These are phyloP conservation scores for Physaria fendleri DNA, from an alignment of 345 rosid genomes.

Conservation along the genomic window DNA sequence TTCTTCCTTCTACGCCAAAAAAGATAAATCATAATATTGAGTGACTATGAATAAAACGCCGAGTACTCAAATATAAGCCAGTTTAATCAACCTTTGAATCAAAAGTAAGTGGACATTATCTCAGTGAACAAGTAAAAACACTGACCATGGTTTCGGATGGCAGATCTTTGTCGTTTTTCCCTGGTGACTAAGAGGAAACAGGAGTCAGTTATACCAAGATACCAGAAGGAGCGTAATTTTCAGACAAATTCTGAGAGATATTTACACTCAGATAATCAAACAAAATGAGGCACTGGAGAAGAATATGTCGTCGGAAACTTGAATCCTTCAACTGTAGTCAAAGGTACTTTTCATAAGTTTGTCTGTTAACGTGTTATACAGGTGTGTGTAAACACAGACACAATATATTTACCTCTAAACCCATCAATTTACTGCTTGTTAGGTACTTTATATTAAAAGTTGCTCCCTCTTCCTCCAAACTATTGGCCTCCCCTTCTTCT, in stretches of 20 bases:
- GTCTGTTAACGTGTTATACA: neutral
- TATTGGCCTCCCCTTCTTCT: conserved; percentile 90
- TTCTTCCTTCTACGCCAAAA: conserved; percentile 71
- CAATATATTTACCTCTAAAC: conserved; percentile 66
- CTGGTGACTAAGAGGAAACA: conserved; percentile 59
- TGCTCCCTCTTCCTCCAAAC: conserved; percentile 93
- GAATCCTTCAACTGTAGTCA: conserved; percentile 84
- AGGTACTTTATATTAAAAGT: conserved; percentile 88
- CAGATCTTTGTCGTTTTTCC: conserved; percentile 90
- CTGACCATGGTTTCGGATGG: conserved; percentile 94
- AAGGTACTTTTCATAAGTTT: conserved; percentile 1
- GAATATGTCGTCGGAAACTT: conserved; percentile 92
- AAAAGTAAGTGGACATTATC: conserved; percentile 8
- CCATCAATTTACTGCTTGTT: conserved; percentile 97
- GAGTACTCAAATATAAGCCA: neutral
- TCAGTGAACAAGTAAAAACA: conserved; percentile 22
- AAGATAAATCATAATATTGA: neutral
- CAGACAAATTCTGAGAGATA: conserved; percentile 1
- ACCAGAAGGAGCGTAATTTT: neutral
- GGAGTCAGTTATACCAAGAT: conserved; percentile 8
- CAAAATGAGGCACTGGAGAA: conserved; percentile 92
- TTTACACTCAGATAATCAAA: conserved; percentile 89
- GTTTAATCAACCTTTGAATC: conserved; percentile 8
- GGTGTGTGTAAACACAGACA: neutral
- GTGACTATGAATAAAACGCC: neutral